Percentiles rank a stretch among this genome's conserved stretches.
These are phyloP conservation scores for Lycium ferocissimum DNA, from an alignment of 257 asterid genomes.

Conservation along the genomic window DNA sequence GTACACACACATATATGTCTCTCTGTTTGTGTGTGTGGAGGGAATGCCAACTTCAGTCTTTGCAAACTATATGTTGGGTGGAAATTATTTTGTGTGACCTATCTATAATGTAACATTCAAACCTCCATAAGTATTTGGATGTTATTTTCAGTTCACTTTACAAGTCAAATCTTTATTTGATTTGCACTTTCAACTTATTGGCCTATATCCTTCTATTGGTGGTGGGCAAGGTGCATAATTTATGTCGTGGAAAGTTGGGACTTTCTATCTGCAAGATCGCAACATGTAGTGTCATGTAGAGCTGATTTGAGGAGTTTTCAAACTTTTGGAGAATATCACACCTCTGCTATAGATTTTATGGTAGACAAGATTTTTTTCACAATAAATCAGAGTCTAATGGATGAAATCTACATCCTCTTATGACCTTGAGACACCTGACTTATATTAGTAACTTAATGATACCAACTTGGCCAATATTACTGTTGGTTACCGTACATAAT, in stretches of 20 bases:
- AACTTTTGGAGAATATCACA: conserved; percentile 15
- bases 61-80: conserved; percentile 12
- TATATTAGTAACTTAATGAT: not conserved
- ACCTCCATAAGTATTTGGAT: conserved; percentile 24
- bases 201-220: conserved; percentile 24
- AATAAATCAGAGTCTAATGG: not conserved
- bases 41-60: not conserved
- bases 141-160: not conserved
- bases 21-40: not conserved
- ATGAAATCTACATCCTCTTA: conserved; percentile 7
- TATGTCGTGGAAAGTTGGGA: not conserved
- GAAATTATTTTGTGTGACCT: conserved; percentile 13
- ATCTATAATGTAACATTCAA: not conserved
- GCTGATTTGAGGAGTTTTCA: conserved; percentile 18
- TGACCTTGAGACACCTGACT: conserved; percentile 11
- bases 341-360: not conserved
- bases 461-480: not conserved
- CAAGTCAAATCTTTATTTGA: not conserved
- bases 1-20: not conserved
- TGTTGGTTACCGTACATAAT: not conserved
- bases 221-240: not conserved
- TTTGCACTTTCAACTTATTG: not conserved
- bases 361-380: not conserved
- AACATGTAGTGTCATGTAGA: not conserved
- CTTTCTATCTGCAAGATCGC: not conserved